Base-by-base conservation (phyloP, 148 eudicot genomes). In the Spergularia marina region DNA sequence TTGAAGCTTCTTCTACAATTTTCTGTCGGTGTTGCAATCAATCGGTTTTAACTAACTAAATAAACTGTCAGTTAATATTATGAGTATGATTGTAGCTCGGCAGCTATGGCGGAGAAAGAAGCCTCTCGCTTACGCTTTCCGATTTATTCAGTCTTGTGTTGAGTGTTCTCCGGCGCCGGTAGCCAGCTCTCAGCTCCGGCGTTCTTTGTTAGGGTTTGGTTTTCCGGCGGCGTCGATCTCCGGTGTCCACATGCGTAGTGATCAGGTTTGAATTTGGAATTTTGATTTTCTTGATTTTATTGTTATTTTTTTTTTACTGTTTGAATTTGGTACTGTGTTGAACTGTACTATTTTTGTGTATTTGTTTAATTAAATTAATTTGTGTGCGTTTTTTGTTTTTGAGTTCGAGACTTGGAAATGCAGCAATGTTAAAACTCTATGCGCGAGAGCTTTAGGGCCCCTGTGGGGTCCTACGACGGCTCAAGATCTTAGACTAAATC, bases 241-340 rank as follows among this genome's bases (percentile, higher is more conserved):
- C 36, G 65, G 56, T 10, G 65, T 53, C 30, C 9, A 44, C 40
- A 70, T 69, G 6, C 47, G 51, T 20, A 41, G 49, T 72, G 58
- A 73, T 65, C 76, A 65, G 51, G 91, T 86, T 69, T 44, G 49
- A 84, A 89, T 74, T 16, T 77, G 53, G 36, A 10, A 25, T 2
- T 9, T 4, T 55, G 57, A 6, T 53, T 80, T 39, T 56, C n/a
- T n/a, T 55, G 14, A 39, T 78, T 41, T 44, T 25, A 23, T 25
- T 55, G 3, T 7, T 55, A 20, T 14, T 49, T 60, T 68, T 47
- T 17, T 16, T 7, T 18, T 23, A 5, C 34, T 67, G 9, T 62
- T 60, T 44, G 13, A 58, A 21, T 21, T 4, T 53, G 1, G 41
- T 6, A 51, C 25, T 44, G 15, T 68, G 30, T 16, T 71, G 30